Conservation (phyloP, 305 asterid genomes). For the Solanum aculeatissimum region DNA sequence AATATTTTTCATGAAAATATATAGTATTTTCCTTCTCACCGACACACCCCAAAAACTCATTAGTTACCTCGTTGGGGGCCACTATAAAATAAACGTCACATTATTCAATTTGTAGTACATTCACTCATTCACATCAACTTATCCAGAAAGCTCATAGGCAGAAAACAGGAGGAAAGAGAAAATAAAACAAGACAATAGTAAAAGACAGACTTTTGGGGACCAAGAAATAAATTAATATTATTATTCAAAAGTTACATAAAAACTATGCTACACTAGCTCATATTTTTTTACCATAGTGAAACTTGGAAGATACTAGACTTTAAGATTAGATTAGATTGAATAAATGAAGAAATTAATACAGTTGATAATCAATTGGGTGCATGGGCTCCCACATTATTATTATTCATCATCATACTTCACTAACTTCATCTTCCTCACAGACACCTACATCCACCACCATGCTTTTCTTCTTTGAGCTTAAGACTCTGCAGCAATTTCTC, state of each 20-base stretch:
- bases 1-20: not conserved
- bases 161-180: not conserved
- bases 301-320: not conserved
- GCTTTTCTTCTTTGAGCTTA: not conserved
- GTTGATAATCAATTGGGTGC: not conserved
- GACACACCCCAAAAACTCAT: not conserved
- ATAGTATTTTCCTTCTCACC: not conserved
- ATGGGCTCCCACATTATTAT: not conserved
- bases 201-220: not conserved
- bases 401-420: not conserved
- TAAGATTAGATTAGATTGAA: not conserved
- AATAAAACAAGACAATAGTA: not conserved
- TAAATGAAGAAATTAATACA: not conserved
- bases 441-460: slow-evolving; percentile 10
- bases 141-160: not conserved
- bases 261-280: not conserved
- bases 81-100: not conserved
- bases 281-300: not conserved
- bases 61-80: not conserved
- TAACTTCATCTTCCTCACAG: slow-evolving; percentile 2
- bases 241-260: not conserved
- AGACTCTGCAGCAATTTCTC: slow-evolving; percentile 14
- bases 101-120: not conserved
- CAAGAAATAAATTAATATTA: not conserved
- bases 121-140: not conserved